Percentiles rank a stretch among this genome's conserved stretches.
These are phyloP conservation scores for Ambrosia hybrid DNA, from an alignment of 140 eudicot species.

Conservation along the genomic window DNA sequence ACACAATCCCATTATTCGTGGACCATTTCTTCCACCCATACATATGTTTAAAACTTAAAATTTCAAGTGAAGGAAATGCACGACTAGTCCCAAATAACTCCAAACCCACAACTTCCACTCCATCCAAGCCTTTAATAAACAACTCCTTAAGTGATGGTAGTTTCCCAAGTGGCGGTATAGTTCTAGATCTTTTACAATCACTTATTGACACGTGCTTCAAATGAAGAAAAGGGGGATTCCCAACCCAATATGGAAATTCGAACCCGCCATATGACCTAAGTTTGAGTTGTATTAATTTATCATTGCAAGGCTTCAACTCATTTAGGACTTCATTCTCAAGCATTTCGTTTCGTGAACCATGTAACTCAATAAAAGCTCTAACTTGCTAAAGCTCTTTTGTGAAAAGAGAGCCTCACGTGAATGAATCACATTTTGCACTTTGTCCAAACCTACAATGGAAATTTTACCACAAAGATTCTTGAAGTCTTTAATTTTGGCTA, in stretches of 20 bases:
- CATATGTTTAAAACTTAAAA: not conserved
- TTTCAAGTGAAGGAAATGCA: too few relatives aligned
- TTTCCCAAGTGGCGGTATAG: not conserved
- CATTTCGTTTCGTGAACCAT: too few relatives aligned
- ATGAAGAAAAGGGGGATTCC: not conserved
- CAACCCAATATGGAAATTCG: constrained; percentile 9
- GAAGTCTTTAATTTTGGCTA: not conserved
- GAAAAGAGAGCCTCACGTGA: not conserved
- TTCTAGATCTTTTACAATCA: not conserved
- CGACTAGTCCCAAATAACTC: not conserved
- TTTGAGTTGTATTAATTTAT: too few relatives aligned
- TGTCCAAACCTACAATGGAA: constrained; percentile 9
- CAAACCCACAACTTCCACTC: not conserved
- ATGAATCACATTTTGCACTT: not conserved
- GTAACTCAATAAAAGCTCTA: too few relatives aligned
- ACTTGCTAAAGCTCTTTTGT: too few relatives aligned
- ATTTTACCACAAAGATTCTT: not conserved
- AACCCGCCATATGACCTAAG: too few relatives aligned
- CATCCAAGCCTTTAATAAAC: not conserved
- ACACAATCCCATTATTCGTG: not conserved
- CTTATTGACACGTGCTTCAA: not conserved
- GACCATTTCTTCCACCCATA: constrained; percentile 20
- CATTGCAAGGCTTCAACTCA: too few relatives aligned
- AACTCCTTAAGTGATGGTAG: constrained; percentile 10
- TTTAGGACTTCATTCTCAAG: too few relatives aligned